A percentile compares a stretch with the other conserved stretches of the same genome.
These are phyloP conservation scores for Noccaea bulbosa DNA, from an alignment of 345 rosid species.

Conservation along the genomic window DNA sequence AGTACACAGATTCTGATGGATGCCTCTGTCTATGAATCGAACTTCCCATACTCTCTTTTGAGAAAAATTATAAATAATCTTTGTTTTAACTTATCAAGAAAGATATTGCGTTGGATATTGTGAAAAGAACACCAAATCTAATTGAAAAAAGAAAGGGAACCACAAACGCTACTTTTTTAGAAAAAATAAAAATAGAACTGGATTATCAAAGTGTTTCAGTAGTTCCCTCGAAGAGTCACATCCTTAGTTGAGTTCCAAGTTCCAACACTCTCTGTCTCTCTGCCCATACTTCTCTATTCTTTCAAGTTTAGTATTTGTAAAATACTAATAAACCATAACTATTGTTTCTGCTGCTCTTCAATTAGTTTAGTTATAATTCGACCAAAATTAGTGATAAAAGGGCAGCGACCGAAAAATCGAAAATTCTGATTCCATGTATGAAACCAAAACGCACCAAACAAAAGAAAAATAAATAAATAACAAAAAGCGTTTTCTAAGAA, in stretches of 20 bases:
- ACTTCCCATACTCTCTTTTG: conserved; percentile 31
- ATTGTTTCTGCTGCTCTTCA: conserved; percentile 18
- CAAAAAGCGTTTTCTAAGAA: conserved; percentile 23
- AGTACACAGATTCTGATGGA: conserved; percentile 40
- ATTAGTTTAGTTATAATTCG: not conserved
- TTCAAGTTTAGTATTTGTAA: not conserved
- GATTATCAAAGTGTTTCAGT: not conserved
- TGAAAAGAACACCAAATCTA: conserved; percentile 14
- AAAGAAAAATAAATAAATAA: not conserved
- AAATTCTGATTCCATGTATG: conserved; percentile 28
- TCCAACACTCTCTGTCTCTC: conserved; percentile 24
- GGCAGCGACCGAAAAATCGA: not conserved
- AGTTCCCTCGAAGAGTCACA: conserved; percentile 25
- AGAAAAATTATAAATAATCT: not conserved
- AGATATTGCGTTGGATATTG: conserved; percentile 37
- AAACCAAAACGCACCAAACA: conserved; percentile 36
- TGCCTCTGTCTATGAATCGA: conserved; percentile 22
- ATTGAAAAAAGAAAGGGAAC: not conserved
- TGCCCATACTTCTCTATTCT: conserved; percentile 24
- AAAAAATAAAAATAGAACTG: not conserved
- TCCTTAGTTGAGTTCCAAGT: conserved; percentile 34
- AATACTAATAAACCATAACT: not conserved
- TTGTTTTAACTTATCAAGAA: conserved; percentile 31
- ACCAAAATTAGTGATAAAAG: too few relatives aligned
- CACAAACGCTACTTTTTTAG: not conserved